These are phyloP conservation scores for Diaporthe aspalathi DNA, from an alignment of 2,329 filamentous ascomycete genomes.

Conservation along the genomic window DNA sequence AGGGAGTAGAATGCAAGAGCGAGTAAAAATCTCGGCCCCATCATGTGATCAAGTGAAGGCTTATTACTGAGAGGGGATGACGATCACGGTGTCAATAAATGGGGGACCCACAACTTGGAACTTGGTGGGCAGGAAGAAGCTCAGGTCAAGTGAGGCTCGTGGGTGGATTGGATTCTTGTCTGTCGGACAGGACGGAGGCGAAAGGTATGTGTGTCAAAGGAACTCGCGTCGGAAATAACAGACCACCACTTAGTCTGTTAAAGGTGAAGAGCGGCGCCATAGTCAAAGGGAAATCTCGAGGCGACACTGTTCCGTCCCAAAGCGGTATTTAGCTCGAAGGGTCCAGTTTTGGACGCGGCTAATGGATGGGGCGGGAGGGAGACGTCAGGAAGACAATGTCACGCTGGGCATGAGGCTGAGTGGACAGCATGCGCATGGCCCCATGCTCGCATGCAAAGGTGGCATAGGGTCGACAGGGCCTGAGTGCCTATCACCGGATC, in stretches of 20 bases:
- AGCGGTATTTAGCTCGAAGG: slow-evolving; percentile 9
- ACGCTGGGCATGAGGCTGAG: slow-evolving; percentile 26
- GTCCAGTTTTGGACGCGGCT: slow-evolving; percentile 2
- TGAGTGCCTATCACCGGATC: slow-evolving; percentile 25
- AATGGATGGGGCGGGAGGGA: slow-evolving; percentile 11
- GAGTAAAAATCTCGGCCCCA: neutral
- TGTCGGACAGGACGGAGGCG: slow-evolving; percentile 1
- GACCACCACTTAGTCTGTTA: neutral
- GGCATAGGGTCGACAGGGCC: slow-evolving; percentile 19
- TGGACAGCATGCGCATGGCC: slow-evolving; percentile 13
- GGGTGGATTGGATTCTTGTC: neutral
- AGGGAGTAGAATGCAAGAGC: neutral
- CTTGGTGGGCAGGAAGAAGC: neutral
- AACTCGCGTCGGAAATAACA: neutral
- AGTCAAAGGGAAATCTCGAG: slow-evolving; percentile 11
- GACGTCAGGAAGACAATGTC: slow-evolving; percentile 8
- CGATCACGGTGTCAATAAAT: slow-evolving; percentile 26
- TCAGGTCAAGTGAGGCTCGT: neutral
- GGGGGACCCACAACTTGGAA: slow-evolving; percentile 4
- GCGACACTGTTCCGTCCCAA: slow-evolving; percentile 26
- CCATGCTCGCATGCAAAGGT: slow-evolving; percentile 22
- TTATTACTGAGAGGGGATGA: neutral
- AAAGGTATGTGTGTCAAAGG: slow-evolving; percentile 3
- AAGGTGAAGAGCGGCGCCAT: neutral
- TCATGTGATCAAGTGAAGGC: slow-evolving; percentile 3